phyloP scores from a whole-genome alignment of 805 yeast species.

The Vanderwaltozyma polyspora region DNA sequence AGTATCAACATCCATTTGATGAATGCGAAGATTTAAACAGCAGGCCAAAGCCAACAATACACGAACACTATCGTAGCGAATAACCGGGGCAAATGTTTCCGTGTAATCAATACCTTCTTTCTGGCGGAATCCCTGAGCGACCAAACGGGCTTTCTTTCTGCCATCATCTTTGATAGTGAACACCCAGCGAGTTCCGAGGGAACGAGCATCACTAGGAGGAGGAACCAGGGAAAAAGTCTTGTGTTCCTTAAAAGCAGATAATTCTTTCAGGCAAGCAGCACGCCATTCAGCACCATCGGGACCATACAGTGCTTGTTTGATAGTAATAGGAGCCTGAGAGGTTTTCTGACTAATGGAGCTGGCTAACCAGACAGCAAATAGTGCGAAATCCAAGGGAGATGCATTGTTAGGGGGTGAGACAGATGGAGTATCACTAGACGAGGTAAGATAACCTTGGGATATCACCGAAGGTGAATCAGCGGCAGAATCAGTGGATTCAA shows the following conservation, averaged over 20 bases:
- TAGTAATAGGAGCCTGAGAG: not conserved
- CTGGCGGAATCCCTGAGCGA: constrained; percentile 19
- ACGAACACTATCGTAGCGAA: no score
- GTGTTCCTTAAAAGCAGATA: constrained; percentile 2
- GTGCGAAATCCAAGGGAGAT: no score
- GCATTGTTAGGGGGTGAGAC: no score
- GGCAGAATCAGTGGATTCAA: no score
- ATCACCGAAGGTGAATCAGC: no score
- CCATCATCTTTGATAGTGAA: constrained; percentile 8
- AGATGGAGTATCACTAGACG: no score
- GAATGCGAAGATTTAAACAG: constrained; percentile 1
- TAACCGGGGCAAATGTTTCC: no score
- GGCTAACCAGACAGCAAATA: no score
- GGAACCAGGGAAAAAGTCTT: constrained; percentile 5
- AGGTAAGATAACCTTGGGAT: no score
- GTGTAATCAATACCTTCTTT: constrained; percentile 17
- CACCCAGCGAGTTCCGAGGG: constrained; percentile 13
- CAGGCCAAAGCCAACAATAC: constrained; percentile 5
- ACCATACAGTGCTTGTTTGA: not conserved
- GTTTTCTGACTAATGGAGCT: no score
- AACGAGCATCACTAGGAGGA: constrained; percentile 3
- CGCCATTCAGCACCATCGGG: constrained; percentile 2
- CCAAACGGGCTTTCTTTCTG: constrained; percentile 16
- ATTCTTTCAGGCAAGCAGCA: constrained; percentile 3
- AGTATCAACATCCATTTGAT: constrained; percentile 17